Percentiles rank a stretch among this genome's conserved stretches.
Conservation (phyloP, 306 rosid genomes). For the Prinsepia uniflora region DNA sequence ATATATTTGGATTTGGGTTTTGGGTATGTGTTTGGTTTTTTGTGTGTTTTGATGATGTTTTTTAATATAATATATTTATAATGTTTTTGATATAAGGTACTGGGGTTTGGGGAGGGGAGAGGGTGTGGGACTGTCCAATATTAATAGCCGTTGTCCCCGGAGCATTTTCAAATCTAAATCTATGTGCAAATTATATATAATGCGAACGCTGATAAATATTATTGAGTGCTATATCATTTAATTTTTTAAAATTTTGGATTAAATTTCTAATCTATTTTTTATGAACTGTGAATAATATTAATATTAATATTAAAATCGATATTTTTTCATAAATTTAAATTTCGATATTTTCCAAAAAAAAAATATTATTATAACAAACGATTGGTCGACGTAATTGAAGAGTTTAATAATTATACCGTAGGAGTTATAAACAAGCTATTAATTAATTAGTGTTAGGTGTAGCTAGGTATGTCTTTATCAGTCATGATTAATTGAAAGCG, state of each 20-base stretch:
- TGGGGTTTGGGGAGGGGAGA: constrained; percentile 30
- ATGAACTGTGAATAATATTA: no score
- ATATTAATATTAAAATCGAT: no score
- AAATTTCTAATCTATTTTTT: no score
- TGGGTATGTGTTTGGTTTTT: constrained; percentile 27
- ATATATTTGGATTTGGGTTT: constrained; percentile 2
- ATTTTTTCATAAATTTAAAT: no score
- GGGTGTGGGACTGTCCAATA: constrained; percentile 38
- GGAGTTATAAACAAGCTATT: no score
- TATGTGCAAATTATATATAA: neutral
- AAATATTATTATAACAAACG: no score
- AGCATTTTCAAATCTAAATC: constrained; percentile 18
- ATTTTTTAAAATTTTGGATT: no score
- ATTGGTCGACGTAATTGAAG: no score
- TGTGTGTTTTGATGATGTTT: neutral
- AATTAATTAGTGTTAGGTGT: no score
- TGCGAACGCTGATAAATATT: neutral
- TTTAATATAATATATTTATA: neutral
- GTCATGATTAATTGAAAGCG: neutral
- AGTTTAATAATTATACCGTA: no score
- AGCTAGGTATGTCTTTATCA: neutral
- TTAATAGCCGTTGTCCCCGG: constrained; percentile 70
- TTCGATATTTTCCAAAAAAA: no score
- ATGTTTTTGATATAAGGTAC: neutral
- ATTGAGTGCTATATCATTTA: no score